A percentile compares a stretch with the other conserved stretches of the same genome.
Conservation (phyloP, 257 asterid species). For the Linderniella brevidens region DNA sequence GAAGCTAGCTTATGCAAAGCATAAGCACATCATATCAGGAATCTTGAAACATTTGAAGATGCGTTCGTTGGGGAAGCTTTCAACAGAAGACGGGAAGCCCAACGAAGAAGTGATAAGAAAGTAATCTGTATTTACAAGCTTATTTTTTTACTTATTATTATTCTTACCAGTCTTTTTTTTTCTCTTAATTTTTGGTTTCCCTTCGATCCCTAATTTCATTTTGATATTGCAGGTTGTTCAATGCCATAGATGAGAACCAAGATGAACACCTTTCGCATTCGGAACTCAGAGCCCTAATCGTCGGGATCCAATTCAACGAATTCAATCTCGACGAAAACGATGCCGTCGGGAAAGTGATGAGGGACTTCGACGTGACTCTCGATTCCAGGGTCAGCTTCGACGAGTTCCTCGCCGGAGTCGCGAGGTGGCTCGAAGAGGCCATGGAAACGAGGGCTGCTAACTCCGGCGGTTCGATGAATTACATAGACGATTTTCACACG, state of each 20-base stretch:
- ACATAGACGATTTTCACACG: conserved; percentile 35
- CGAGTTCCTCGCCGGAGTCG: conserved; percentile 32
- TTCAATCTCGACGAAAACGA: conserved; percentile 33
- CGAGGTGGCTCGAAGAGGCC: conserved; percentile 47
- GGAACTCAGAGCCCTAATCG: conserved; percentile 41
- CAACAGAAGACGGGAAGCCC: conserved; percentile 45
- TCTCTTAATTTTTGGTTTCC: no score
- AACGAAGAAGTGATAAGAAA: conserved; percentile 27
- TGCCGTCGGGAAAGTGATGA: conserved; percentile 35
- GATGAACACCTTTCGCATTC: conserved; percentile 25
- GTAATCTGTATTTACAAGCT: no score
- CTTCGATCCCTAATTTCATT: neutral
- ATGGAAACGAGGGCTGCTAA: conserved; percentile 13
- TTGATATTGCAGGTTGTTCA: conserved; percentile 29
- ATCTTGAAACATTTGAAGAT: conserved; percentile 44
- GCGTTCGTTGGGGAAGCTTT: conserved; percentile 56
- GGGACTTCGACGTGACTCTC: conserved; percentile 35
- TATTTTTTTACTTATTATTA: neutral
- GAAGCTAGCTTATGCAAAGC: conserved; percentile 47
- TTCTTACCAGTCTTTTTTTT: no score
- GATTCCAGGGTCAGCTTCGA: conserved; percentile 19
- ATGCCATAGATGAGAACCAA: conserved; percentile 28
- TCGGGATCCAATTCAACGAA: conserved; percentile 40
- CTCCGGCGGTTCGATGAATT: conserved; percentile 22
- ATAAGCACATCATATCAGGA: conserved; percentile 75